Conservation (phyloP, 805 yeast genomes). For the Zygoascus biomembranicola region DNA sequence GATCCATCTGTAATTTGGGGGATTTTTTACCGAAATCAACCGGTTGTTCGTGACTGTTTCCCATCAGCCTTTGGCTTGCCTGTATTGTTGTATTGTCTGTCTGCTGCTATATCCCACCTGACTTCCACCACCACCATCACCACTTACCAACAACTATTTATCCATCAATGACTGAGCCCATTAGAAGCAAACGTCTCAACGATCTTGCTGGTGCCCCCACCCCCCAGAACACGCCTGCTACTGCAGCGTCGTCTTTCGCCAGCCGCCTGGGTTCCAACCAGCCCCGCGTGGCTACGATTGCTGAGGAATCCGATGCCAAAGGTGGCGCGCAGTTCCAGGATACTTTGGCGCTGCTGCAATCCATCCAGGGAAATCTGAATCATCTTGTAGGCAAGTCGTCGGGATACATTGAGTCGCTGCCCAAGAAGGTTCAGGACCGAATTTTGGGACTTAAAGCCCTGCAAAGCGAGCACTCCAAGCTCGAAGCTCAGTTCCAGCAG, state of each 20-base stretch:
- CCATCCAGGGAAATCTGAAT: slow-evolving; percentile 86
- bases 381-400: slow-evolving; percentile 76
- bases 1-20: too few relatives aligned
- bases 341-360: slow-evolving; percentile 73
- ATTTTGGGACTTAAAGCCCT: slow-evolving; percentile 75
- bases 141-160: neutral
- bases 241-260: slow-evolving; percentile 62
- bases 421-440: slow-evolving; percentile 63
- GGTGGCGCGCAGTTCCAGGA: slow-evolving; percentile 43
- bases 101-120: neutral
- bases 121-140: neutral
- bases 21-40: too few relatives aligned
- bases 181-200: slow-evolving; percentile 58
- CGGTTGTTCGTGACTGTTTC: too few relatives aligned
- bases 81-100: neutral
- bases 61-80: too few relatives aligned
- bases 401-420: slow-evolving; percentile 75
- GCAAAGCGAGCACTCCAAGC: slow-evolving; percentile 68
- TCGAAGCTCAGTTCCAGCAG: slow-evolving; percentile 87
- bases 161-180: slow-evolving; percentile 70
- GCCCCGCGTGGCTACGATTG: slow-evolving; percentile 56
- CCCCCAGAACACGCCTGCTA: slow-evolving; percentile 96
- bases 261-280: slow-evolving; percentile 34
- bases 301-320: slow-evolving; percentile 46
- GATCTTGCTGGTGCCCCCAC: slow-evolving; percentile 92